These are phyloP conservation scores for Polymyxa betae DNA, from an alignment of 208 protist species.

Conservation along the genomic window DNA sequence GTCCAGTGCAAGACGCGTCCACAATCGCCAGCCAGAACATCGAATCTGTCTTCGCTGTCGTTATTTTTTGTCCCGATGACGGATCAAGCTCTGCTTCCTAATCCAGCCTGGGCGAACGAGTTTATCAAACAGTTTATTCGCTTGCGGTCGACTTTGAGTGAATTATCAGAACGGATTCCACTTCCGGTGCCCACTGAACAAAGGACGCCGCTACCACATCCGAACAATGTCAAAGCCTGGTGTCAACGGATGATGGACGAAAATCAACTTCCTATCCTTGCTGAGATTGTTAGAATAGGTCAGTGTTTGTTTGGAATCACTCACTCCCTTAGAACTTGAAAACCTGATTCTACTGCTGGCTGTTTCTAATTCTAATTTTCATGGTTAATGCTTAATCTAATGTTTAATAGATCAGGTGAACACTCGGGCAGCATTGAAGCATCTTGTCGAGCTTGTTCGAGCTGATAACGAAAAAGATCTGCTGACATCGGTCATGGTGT, in stretches of 20 bases:
- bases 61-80: slow-evolving; percentile 18
- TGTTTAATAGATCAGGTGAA: not conserved
- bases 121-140: not conserved
- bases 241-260: not conserved
- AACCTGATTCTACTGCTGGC: too few species aligned
- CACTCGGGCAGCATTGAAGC: not conserved
- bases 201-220: not conserved
- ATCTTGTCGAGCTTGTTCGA: not conserved
- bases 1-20: not conserved
- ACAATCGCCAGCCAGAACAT: not conserved
- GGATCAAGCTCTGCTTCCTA: not conserved
- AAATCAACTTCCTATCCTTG: not conserved
- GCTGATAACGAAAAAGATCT: not conserved
- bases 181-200: not conserved
- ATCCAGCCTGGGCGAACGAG: not conserved
- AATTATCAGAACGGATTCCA: not conserved
- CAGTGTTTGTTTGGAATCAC: not conserved
- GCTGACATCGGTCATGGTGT: not conserved
- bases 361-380: too few species aligned
- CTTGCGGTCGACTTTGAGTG: not conserved
- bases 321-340: too few species aligned
- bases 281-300: not conserved
- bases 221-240: slow-evolving; percentile 20
- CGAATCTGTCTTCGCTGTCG: not conserved
- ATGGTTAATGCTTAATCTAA: not conserved